A percentile compares a stretch with the other conserved stretches of the same genome.
Conservation (phyloP, 306 rosid genomes). For the Senna siamea region DNA sequence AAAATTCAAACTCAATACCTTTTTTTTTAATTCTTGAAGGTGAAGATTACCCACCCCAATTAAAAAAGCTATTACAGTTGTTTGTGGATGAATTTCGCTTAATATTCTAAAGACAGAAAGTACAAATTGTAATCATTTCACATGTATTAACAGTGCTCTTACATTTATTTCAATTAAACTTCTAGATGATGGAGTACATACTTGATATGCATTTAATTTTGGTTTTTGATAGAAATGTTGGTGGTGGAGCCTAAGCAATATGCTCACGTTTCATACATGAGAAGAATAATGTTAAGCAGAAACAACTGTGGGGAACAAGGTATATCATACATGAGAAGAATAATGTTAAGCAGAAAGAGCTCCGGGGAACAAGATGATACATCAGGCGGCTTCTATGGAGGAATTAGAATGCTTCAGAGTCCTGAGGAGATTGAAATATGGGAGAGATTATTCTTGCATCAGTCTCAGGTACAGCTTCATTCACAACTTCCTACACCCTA, state of each 20-base stretch:
- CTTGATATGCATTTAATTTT: not conserved
- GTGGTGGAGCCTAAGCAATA: constrained; percentile 5
- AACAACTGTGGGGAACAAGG: not conserved
- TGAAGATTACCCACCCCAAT: too few species aligned
- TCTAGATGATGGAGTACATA: not conserved
- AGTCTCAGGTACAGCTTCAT: constrained; percentile 35
- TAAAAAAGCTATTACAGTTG: too few species aligned
- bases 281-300: constrained; percentile 39
- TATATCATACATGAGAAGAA: constrained; percentile 49
- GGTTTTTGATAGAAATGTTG: not conserved
- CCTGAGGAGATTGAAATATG: constrained; percentile 63
- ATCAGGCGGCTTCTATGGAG: constrained; percentile 61
- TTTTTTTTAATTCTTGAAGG: too few species aligned
- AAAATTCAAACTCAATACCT: too few species aligned
- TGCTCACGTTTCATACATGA: constrained; percentile 47
- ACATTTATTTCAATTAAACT: too few species aligned
- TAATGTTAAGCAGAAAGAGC: constrained; percentile 43
- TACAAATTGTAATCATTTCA: too few species aligned
- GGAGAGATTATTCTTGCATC: constrained; percentile 50
- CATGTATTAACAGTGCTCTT: too few species aligned
- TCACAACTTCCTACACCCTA: not conserved
- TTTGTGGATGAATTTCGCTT: too few species aligned
- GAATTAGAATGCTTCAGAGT: constrained; percentile 62
- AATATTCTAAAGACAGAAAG: too few species aligned
- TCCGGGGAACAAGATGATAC: constrained; percentile 50